A percentile compares a stretch with the other conserved stretches of the same genome.
phyloP scores from a whole-genome alignment of 2,329 filamentous ascomycete genomes.

The Metarhizium sp. region DNA sequence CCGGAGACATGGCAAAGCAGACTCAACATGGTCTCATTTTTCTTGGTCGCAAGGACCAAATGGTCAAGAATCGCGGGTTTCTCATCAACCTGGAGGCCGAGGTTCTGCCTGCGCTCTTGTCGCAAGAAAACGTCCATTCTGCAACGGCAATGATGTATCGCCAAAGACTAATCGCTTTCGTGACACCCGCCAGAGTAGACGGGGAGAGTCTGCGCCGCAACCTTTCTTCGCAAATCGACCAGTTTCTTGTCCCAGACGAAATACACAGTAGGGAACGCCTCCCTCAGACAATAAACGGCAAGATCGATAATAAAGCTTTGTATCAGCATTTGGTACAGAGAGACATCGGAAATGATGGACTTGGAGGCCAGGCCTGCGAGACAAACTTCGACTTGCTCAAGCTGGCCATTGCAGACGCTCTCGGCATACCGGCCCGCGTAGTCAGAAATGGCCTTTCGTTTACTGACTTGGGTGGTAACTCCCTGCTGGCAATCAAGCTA shows the following conservation, averaged over 20 bases:
- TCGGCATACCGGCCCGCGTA: neutral
- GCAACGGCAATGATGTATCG: constrained; percentile 12
- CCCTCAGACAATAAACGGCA: neutral
- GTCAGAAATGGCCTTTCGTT: neutral
- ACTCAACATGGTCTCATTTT: constrained; percentile 13
- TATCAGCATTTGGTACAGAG: neutral
- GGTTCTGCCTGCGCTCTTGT: constrained; percentile 17
- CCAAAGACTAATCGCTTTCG: constrained; percentile 10
- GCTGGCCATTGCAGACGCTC: neutral
- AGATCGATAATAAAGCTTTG: neutral
- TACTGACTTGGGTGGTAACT: neutral
- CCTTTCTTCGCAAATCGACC: neutral
- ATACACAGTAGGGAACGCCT: neutral
- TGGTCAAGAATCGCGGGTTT: constrained; percentile 25
- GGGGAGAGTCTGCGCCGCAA: neutral
- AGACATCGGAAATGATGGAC: neutral
- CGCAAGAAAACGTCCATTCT: constrained; percentile 7
- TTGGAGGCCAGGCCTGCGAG: too few relatives aligned
- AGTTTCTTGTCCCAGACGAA: neutral
- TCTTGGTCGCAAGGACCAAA: constrained; percentile 16
- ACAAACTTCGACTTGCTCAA: neutral
- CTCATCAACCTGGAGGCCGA: constrained; percentile 24
- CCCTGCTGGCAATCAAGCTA: neutral
- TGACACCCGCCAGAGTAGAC: neutral
- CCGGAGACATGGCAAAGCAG: constrained; percentile 20